Evolutionary conservation across 2,329 filamentous ascomycete species (phyloP), one percentile per base, ranked within the genome.

Genomic region (Colletotrichum sp.): DNA sequence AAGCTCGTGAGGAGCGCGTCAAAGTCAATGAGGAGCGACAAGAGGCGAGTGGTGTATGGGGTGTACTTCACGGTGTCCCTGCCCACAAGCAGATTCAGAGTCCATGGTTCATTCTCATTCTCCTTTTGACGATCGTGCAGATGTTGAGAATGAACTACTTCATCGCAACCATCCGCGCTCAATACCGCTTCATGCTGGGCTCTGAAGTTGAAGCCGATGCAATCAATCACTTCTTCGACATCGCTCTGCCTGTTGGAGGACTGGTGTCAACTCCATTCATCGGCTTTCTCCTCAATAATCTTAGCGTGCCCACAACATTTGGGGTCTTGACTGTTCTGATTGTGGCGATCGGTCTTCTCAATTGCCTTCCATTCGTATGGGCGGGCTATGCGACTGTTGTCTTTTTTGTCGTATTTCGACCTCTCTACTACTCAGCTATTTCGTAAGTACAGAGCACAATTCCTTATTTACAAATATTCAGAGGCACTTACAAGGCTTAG

Each of bases 401-500:
- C 18, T 85, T 93, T 2, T 96, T 96, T 78, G 93, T 94, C 21
- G 82, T 95, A 36, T 94, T 95, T 78, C 90, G 94, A 0, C 94
- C 94, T 0, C 86, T 96, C 0, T 96, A 95, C 83, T 96, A 96
- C 84, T 94, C 93, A 0, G 92, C 93, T 8, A 92, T 96, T 76
- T 95, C 92, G 83, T 87, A 81, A 83, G 86, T 83, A 52, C 28
- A 13, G 16, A 55, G 3, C 26, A 28, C 16, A 10, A 24, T 3
- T 26, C 5, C 9, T 6, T 16, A 0, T 57, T 7, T 36, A 4
- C 18, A 15, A 6, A 3, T 0, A 13, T 52, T 15, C 2, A 9
- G 4, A 16, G 12, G 7, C 0, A 10, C 55, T 63, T 9, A 60
- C 34, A 13, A 7, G 4, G 26, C 5, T 24, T 61, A 88, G 87